A percentile compares a stretch with the other conserved stretches of the same genome.
phyloP scores from a whole-genome alignment of 257 asterid species.

The Leptodermis oblonga region DNA sequence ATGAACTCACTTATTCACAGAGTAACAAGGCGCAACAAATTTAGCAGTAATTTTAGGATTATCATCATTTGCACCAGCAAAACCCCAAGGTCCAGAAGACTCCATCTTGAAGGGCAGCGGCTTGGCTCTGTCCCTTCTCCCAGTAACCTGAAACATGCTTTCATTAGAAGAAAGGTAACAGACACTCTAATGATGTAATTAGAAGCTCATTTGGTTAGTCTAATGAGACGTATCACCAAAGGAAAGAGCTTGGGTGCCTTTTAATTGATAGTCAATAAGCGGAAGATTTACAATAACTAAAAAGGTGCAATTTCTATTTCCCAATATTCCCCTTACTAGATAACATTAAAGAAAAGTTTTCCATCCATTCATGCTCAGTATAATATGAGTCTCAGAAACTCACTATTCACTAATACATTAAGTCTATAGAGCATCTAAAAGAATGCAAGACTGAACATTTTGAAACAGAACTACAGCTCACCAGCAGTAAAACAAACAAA shows the following conservation, averaged over 20 bases:
- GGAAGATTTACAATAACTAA: neutral
- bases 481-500: neutral
- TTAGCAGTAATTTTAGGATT: constrained; percentile 76
- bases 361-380: neutral
- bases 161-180: neutral
- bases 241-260: neutral
- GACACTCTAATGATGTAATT: neutral
- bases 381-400: neutral
- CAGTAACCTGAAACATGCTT: constrained; percentile 63
- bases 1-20: constrained; percentile 70
- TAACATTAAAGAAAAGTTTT: neutral
- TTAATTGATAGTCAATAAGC: neutral
- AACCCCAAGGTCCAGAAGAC: constrained; percentile 83
- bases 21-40: constrained; percentile 92
- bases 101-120: constrained; percentile 94
- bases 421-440: neutral
- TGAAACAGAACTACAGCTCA: neutral
- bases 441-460: neutral
- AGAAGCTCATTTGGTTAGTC: neutral
- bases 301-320: too few relatives aligned
- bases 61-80: constrained; percentile 78
- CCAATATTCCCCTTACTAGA: neutral
- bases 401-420: neutral
- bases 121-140: constrained; percentile 95
- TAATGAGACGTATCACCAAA: neutral